Base-by-base conservation (phyloP, 139 green algal species). In the Coccomyxa sp. region DNA sequence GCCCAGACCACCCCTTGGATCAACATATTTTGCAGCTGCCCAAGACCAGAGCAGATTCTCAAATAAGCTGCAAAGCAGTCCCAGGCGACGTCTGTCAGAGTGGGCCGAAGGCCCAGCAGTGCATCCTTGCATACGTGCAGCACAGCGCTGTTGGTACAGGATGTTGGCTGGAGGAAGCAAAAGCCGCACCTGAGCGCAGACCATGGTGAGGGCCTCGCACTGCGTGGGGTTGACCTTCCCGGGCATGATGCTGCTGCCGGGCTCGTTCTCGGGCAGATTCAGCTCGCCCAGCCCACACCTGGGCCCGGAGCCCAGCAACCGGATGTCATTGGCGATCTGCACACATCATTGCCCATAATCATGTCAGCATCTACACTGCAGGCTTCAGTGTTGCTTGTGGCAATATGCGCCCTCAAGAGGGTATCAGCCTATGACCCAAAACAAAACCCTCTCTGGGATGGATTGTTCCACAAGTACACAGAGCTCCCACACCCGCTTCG, bases 221-320 rank as follows among this genome's bases (percentile, higher is more conserved):
- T 99, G 96, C 36, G 96, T 99, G 31, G 96, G 96, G 87, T 99
- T 99, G 77, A 99, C 96, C 82, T 98, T 98, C 79, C 95, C 95
- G 6, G 95, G 95, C 95, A 99, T 99, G 88, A 99, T 99, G 84
- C 73, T 90, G 76, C 84, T 93, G 58, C 96, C 96, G 0, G 96
- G 96, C 90, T 99, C 96, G 82, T 99, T 99, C 82, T 96, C 93
- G 0, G 96, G 96, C 58, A 99, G 88, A 18, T 77, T 79, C 76
- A 99, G 90, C 90, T 99, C 96, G 14, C 94, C 95, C 70, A 99
- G 86, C 10, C 96, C 96, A 82, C 92, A 97, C 34, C 96, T 86
- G 7, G 93, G 93, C 33, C 93, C 93, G 18, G 71, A 77, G 31
- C 70, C 73, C 73, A 80, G 55, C 7, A 83, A 87, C 16, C 93